Percentiles rank a stretch among this genome's conserved stretches.
phyloP scores from a whole-genome alignment of 805 yeast species.

The Teunomyces stri region DNA sequence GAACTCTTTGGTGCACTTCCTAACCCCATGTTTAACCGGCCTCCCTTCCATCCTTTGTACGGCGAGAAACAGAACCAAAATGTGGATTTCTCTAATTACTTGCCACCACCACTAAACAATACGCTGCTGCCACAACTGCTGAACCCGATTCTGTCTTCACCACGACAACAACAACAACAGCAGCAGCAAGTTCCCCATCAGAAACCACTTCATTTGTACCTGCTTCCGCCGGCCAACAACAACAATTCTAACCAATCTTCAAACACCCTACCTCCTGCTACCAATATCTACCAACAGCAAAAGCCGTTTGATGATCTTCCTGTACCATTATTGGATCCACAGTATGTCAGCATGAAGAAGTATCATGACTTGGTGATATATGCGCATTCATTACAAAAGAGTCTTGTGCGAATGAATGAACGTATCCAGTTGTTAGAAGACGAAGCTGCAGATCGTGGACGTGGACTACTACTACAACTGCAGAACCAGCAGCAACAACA shows the following conservation, averaged over 20 bases:
- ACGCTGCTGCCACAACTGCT: background rate
- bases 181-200: constrained; percentile 10
- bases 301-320: background rate
- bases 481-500: background rate
- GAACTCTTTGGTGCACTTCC: background rate
- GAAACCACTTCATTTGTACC: constrained; percentile 6
- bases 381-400: constrained; percentile 31
- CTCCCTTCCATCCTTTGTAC: background rate
- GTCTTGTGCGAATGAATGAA: constrained; percentile 23
- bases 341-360: constrained; percentile 14
- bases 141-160: background rate
- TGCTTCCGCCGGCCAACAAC: constrained; percentile 1
- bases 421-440: constrained; percentile 27
- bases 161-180: constrained; percentile 13
- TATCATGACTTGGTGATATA: constrained; percentile 36
- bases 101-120: constrained; percentile 9
- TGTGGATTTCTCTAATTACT: background rate
- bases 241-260: background rate
- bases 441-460: constrained; percentile 14
- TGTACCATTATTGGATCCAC: background rate
- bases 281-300: background rate
- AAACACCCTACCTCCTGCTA: constrained; percentile 4
- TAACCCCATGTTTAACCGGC: background rate
- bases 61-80: background rate
- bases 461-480: background rate